Evolutionary conservation across 305 asterid species (phyloP).

Genomic region (Fraxinus albicans): DNA sequence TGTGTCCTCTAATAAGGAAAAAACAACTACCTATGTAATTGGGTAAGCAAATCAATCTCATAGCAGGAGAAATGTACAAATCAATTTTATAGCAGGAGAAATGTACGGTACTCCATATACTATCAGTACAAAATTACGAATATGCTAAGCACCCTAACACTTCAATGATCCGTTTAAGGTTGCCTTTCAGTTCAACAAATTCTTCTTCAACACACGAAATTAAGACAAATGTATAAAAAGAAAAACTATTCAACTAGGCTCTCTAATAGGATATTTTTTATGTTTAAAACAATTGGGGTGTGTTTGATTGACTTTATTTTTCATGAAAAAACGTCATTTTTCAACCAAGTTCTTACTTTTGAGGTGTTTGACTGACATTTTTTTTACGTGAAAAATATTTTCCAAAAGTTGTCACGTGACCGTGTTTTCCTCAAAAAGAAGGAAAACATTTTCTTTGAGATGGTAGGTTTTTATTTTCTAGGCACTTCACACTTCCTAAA

Average conservation of each 20-base stretch:
- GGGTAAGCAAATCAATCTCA: conserved; percentile 14
- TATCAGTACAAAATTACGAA: background rate
- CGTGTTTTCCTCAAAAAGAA: background rate
- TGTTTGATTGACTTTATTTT: background rate
- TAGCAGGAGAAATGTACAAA: conserved; percentile 9
- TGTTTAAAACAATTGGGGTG: background rate
- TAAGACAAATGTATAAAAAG: background rate
- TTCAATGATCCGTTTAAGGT: background rate
- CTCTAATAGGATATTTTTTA: background rate
- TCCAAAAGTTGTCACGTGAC: background rate
- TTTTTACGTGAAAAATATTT: too few species aligned
- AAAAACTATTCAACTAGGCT: background rate
- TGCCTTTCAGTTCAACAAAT: background rate
- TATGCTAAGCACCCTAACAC: background rate
- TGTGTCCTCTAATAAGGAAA: conserved; percentile 60
- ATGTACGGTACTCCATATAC: background rate
- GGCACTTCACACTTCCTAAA: background rate
- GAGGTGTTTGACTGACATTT: background rate
- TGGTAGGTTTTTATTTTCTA: background rate
- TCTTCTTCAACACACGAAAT: background rate
- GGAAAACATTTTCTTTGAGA: background rate
- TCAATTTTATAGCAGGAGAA: conserved; percentile 14
- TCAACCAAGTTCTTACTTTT: background rate
- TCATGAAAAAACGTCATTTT: too few species aligned
- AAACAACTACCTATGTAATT: conserved; percentile 18